Evolutionary conservation across 1,284 basidiomycete species (phyloP).

Genomic region (Heterobasidion irregulare): DNA sequence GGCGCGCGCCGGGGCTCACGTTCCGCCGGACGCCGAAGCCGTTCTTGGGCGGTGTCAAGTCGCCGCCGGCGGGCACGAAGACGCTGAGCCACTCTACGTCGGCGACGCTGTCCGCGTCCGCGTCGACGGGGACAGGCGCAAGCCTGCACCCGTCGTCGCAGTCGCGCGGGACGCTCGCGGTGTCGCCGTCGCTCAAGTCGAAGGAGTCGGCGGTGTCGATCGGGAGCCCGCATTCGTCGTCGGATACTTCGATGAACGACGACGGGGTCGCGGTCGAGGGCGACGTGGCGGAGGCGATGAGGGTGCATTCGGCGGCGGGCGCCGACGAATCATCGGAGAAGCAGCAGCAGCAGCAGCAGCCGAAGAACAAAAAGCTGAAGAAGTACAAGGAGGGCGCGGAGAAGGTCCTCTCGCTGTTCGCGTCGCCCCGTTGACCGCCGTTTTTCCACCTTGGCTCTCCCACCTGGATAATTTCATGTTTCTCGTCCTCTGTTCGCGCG

Average conservation of each 20-base stretch:
- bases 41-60: conserved; percentile 56
- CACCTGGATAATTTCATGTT: background rate
- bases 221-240: conserved; percentile 56
- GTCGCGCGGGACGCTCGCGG: conserved; percentile 35
- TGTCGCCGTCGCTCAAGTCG: conserved; percentile 65
- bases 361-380: conserved; percentile 66
- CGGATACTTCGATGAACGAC: conserved; percentile 58
- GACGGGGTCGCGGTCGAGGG: conserved; percentile 20
- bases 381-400: conserved; percentile 78
- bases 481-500: background rate
- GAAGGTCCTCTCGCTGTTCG: conserved; percentile 73
- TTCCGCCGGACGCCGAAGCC: conserved; percentile 64
- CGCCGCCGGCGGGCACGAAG: conserved; percentile 41
- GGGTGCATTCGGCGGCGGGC: conserved; percentile 8
- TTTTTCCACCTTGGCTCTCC: too few species aligned
- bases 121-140: conserved; percentile 34
- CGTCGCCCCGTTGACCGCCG: conserved; percentile 34
- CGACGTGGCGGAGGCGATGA: conserved; percentile 25
- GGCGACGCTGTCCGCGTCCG: conserved; percentile 25
- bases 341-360: conserved; percentile 25
- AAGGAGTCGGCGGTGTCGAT: conserved; percentile 71
- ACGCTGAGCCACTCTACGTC: conserved; percentile 36
- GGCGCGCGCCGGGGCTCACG: conserved; percentile 55
- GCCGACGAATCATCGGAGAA: conserved; percentile 5
- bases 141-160: conserved; percentile 47